These are phyloP conservation scores for Wickerhamiella azymoides DNA, from an alignment of 805 yeast species.

Conservation along the genomic window DNA sequence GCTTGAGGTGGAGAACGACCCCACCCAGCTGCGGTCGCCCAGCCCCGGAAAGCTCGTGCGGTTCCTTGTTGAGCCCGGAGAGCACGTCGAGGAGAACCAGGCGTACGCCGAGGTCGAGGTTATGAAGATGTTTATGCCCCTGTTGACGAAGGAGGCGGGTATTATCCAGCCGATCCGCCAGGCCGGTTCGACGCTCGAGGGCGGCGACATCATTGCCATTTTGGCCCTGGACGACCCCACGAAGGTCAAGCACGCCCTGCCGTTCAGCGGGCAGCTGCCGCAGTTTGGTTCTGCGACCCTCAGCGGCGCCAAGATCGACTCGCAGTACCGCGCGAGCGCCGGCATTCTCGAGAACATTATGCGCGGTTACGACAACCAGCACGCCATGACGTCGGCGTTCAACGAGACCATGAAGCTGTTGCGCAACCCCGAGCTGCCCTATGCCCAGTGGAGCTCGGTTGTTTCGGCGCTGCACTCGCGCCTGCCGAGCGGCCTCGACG, in stretches of 20 bases:
- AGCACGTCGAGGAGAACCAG: conserved; percentile 80
- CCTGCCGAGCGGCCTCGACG: conserved; percentile 65
- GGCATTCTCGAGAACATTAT: conserved; percentile 63
- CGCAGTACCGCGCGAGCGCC: conserved; percentile 48
- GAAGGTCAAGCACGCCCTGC: conserved; percentile 90
- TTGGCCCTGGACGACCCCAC: conserved; percentile 92
- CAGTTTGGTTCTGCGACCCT: conserved; percentile 71
- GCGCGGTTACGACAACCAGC: conserved; percentile 90
- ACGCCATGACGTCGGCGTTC: conserved; percentile 75
- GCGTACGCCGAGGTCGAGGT: conserved; percentile 98
- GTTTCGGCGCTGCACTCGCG: conserved; percentile 87
- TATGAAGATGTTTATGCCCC: conserved; percentile 99
- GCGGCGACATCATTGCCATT: conserved; percentile 95
- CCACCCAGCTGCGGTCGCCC: conserved; percentile 96
- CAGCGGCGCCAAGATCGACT: conserved; percentile 72
- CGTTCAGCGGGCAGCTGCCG: conserved; percentile 88
- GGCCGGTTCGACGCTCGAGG: conserved; percentile 93
- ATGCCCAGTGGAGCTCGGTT: conserved; percentile 77
- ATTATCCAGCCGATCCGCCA: conserved; percentile 83
- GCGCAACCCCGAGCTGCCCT: conserved; percentile 74
- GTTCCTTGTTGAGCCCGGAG: conserved; percentile 89
- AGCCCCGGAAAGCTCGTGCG: conserved; percentile 97
- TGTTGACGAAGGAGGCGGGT: conserved; percentile 89
- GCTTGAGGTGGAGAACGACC: conserved; percentile 91
- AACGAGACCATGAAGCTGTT: conserved; percentile 57